Base-by-base conservation (phyloP, 2,329 filamentous ascomycete genomes). In the Nemania sp. region DNA sequence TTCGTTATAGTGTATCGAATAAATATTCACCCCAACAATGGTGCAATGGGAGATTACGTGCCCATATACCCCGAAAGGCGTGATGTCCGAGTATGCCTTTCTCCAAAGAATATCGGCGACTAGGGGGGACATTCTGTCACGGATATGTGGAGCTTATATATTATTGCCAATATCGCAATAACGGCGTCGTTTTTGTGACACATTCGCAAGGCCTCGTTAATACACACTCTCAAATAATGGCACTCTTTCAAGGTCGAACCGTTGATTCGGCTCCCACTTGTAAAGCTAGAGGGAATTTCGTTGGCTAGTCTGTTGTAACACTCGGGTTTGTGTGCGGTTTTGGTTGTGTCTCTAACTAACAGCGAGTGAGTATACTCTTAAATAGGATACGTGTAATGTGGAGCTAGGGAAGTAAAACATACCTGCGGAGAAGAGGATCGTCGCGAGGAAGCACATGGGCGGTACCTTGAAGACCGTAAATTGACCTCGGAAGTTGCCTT, bases 1-100 rank as follows among this genome's bases (percentile, higher is more conserved):
- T 5, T 64, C 61, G 27, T 64, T 58, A 22, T 64, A 52, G n/a
- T 63, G 61, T 2, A 63, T 13, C 11, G 61, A 55, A 20, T 63
- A 63, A 10, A 54, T n/a, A 18, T 51, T 63, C 5, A 63, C 43
- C 29, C 29, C 29, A 32, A 32, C 29, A 32, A 32, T 32, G 29
- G 8, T 32, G 29, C 29, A 4, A 4, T 32, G 29, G 29, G 29
- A 8, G 29, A 32, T 32, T 4, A 32, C 29, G 29, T 32, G 29
- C 29, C 29, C 29, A 8, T 32, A 4, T 4, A 32, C 29, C 4
- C 4, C 8, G 29, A 32, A 32, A 32, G 29, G 29, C 29, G 4
- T 4, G 5, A 5, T 4, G 29, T 8, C 8, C 29, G 29, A 8
- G 8, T 32, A 32, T 4, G 29, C 5, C 29, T 32, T 8, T 32